Conservation (phyloP, 805 yeast genomes). For the Yamadazyma laniorum region DNA sequence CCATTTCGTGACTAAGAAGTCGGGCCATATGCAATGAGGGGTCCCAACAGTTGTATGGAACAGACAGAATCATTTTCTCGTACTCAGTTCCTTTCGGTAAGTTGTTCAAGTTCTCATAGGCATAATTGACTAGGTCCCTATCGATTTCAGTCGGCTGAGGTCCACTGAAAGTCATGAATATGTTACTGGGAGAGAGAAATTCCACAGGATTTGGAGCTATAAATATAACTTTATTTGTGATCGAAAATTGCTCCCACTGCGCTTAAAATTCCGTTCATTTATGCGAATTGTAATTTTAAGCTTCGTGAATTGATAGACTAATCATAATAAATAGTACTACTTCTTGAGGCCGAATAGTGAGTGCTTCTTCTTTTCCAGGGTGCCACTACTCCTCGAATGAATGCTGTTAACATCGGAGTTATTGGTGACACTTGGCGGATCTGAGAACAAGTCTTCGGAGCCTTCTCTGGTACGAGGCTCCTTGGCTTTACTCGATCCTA, state of each 20-base stretch:
- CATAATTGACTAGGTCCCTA: constrained; percentile 33
- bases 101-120: constrained; percentile 30
- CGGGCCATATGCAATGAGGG: constrained; percentile 27
- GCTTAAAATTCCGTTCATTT: no score
- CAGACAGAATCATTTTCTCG: constrained; percentile 55
- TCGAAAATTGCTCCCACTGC: no score
- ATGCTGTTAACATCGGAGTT: constrained; percentile 14
- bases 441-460: constrained; percentile 2
- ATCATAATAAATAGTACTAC: no score
- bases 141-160: constrained; percentile 23
- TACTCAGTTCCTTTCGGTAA: constrained; percentile 44
- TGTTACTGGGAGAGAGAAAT: no score
- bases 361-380: constrained; percentile 17
- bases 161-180: neutral
- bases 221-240: no score
- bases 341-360: constrained; percentile 18
- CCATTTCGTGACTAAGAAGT: constrained; percentile 31
- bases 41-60: constrained; percentile 41
- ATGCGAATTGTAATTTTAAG: no score
- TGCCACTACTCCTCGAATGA: constrained; percentile 19
- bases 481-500: constrained; percentile 9
- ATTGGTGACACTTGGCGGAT: no score
- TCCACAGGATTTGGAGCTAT: no score
- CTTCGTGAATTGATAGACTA: no score
- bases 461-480: constrained; percentile 12